Evolutionary conservation across 2,329 filamentous ascomycete genomes (phyloP).

Genomic region (Myriosclerotinia curreyana): DNA sequence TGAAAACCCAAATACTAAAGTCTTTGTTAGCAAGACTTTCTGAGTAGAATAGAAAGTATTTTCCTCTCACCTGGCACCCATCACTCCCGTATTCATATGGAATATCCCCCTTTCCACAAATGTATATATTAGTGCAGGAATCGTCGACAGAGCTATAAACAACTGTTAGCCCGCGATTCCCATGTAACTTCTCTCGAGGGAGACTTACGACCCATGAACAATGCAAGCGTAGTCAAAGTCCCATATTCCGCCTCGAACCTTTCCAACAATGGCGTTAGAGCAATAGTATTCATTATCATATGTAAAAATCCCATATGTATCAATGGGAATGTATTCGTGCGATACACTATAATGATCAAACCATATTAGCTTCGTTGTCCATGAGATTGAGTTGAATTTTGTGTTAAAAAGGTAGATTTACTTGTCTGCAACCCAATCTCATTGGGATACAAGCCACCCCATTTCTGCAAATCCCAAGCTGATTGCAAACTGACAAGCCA

Average conservation of each 20-base stretch:
- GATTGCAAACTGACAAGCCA: conserved; percentile 69
- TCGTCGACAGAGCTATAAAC: conserved; percentile 64
- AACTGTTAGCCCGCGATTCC: conserved; percentile 9
- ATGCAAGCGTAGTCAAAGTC: conserved; percentile 78
- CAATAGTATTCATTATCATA: conserved; percentile 72
- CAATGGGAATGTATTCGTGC: conserved; percentile 87
- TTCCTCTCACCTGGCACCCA: conserved; percentile 71
- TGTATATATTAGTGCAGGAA: conserved; percentile 80
- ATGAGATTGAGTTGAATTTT: background rate
- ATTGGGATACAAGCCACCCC: conserved; percentile 75
- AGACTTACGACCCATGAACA: conserved; percentile 86
- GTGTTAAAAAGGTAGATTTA: conserved; percentile 46
- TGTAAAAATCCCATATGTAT: conserved; percentile 82
- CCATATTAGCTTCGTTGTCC: conserved; percentile 2
- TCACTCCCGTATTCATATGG: conserved; percentile 66
- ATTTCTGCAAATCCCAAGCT: conserved; percentile 69
- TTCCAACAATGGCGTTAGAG: conserved; percentile 83
- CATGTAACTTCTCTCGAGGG: background rate
- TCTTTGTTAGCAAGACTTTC: conserved; percentile 29
- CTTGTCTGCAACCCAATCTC: conserved; percentile 69
- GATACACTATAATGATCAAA: conserved; percentile 64
- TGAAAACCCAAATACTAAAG: conserved; percentile 83
- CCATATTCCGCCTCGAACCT: conserved; percentile 92
- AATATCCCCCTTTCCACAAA: conserved; percentile 73
- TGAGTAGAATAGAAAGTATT: background rate